Percentiles rank a stretch among this genome's conserved stretches.
Conservation (phyloP, 1,139 yeast species). For the Geotrichum cucujoidarum region DNA sequence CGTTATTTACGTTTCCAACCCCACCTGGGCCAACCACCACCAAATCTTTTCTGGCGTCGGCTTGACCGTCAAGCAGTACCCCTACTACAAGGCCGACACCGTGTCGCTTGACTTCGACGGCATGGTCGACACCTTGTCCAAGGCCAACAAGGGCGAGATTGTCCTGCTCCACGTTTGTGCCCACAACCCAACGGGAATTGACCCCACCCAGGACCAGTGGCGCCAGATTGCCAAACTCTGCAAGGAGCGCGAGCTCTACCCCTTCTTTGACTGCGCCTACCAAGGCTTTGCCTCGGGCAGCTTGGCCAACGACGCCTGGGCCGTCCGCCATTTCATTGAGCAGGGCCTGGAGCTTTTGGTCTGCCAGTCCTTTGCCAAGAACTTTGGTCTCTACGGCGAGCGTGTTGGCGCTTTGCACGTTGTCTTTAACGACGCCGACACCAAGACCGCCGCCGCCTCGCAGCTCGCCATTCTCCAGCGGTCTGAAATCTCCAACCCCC, state of each 20-base stretch:
- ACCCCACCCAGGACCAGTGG: conserved; percentile 82
- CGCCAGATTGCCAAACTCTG: conserved; percentile 57
- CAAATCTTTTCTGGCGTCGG: conserved; percentile 72
- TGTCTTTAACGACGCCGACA: conserved; percentile 34
- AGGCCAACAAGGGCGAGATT: conserved; percentile 38
- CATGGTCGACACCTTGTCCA: conserved; percentile 32
- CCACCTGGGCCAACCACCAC: conserved; percentile 96
- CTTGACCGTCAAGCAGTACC: conserved; percentile 59
- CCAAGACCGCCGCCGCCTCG: conserved; percentile 52
- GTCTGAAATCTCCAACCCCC: conserved; percentile 89
- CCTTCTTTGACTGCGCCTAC: conserved; percentile 87
- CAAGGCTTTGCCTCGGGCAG: conserved; percentile 88
- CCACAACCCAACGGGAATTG: conserved; percentile 95
- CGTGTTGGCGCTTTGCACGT: conserved; percentile 86
- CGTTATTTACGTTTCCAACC: conserved; percentile 68
- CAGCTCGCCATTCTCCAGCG: conserved; percentile 78
- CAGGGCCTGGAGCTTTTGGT: conserved; percentile 52
- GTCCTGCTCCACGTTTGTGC: conserved; percentile 90
- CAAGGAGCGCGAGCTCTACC: conserved; percentile 53
- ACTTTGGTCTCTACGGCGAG: conserved; percentile 96
- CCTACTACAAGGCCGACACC: conserved; percentile 69
- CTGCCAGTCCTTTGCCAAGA: conserved; percentile 92
- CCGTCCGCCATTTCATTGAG: conserved; percentile 42
- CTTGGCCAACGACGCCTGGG: conserved; percentile 48
- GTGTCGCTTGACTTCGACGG: conserved; percentile 57